A percentile compares a stretch with the other conserved stretches of the same genome.
phyloP scores from a whole-genome alignment of 2,329 filamentous ascomycete species.

The Penicillium sp. region DNA sequence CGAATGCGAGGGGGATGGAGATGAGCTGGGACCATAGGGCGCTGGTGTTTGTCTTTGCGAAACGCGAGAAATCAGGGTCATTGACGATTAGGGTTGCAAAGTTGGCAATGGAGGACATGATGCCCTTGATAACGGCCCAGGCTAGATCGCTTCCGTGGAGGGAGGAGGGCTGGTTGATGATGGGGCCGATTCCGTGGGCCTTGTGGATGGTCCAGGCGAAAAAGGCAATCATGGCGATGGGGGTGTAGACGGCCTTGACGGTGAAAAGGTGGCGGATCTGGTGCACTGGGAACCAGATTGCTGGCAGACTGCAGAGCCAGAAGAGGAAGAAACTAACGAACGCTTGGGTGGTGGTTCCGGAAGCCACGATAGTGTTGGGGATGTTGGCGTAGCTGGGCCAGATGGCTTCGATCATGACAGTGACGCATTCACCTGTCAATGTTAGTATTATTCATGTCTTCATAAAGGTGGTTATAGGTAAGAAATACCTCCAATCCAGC shows the following conservation, averaged over 20 bases:
- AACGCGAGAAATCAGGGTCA: constrained; percentile 80
- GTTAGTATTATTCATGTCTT: neutral
- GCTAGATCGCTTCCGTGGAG: constrained; percentile 65
- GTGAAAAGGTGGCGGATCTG: constrained; percentile 87
- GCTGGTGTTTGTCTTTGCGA: constrained; percentile 70
- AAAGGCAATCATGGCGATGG: constrained; percentile 76
- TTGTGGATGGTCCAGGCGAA: constrained; percentile 82
- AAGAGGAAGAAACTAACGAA: constrained; percentile 85
- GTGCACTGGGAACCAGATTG: constrained; percentile 86
- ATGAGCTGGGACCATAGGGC: constrained; percentile 77
- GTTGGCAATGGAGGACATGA: constrained; percentile 88
- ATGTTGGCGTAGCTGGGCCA: constrained; percentile 62
- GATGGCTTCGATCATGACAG: constrained; percentile 82
- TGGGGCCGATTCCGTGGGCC: constrained; percentile 78
- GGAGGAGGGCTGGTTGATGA: constrained; percentile 65
- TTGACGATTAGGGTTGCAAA: constrained; percentile 81
- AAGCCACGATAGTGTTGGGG: constrained; percentile 63
- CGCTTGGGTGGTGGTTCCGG: constrained; percentile 69
- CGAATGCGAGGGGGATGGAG: constrained; percentile 68
- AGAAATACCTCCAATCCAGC: constrained; percentile 67
- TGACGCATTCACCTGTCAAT: constrained; percentile 65
- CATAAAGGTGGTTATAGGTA: neutral
- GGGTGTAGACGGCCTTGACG: constrained; percentile 80
- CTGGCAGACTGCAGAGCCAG: constrained; percentile 74
- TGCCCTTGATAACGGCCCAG: constrained; percentile 78